Evolutionary conservation across 257 asterid species (phyloP), one percentile per base, ranked within the genome.

Genomic region (Solanum verrucosum): DNA sequence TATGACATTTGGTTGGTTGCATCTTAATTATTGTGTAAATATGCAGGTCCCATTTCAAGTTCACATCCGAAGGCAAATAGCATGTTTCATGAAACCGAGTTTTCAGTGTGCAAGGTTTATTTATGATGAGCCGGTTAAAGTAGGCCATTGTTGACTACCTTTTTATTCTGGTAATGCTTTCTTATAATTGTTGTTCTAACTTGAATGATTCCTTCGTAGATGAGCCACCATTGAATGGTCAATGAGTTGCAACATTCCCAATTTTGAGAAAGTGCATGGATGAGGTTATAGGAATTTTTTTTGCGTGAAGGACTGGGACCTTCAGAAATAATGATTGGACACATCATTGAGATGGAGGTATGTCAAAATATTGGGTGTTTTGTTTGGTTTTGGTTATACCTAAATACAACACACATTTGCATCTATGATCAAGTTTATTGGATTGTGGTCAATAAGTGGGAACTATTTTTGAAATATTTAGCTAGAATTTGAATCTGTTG

Each of bases 91-190:
- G 96, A 98, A 97, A 89, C 98, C 98, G 63, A 97, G 96, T 92
- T 96, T 97, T 87, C 98, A 97, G 90, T 96, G 99, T 92, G 95
- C 99, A 70, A 92, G 98, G 89, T 97, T 96, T 90, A 92, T 97
- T 86, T 97, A 94, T 49, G 98, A 96, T 91, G 99, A 97, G 94
- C 91, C 94, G 88, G 93, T 97, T 89, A 96, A 94, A 98, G 99
- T 95, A 90, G 78, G 38, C 46, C 29, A 23, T 83, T 84, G 81
- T 56, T 37, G 25, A 73, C 52, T 13, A 37, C 72, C 68, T 86
- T 56, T 14, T 27, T 84, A 27, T 71, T 73, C 37, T 18, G 7
- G 37, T 59, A 75, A 6, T 70, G 85, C 85, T 16, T 52, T 52
- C 60, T 52, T 16, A 52, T 79, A 23, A 65, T 67, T 8, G 35